Percentiles rank a stretch among this genome's conserved stretches.
phyloP scores from a whole-genome alignment of 345 rosid genomes.

The Hibiscus syriacus region DNA sequence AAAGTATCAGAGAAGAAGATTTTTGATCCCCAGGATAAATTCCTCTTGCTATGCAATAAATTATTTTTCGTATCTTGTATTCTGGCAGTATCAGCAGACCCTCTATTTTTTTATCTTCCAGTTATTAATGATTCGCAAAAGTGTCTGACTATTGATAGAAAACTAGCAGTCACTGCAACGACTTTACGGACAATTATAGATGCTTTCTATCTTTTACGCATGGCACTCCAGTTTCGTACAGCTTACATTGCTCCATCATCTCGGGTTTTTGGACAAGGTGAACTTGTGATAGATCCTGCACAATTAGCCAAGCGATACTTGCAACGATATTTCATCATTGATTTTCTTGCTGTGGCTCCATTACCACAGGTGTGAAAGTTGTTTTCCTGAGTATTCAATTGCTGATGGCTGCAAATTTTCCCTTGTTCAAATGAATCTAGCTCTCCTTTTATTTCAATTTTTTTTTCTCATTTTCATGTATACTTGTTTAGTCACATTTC shows the following conservation, averaged over 20 bases:
- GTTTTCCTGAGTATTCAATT: background rate
- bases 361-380: constrained; percentile 66
- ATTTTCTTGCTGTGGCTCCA: constrained; percentile 78
- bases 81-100: constrained; percentile 77
- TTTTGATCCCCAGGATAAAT: constrained; percentile 86
- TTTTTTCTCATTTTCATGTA: too few species aligned
- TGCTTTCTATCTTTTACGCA: constrained; percentile 78
- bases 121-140: constrained; percentile 37
- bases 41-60: too few species aligned
- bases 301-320: constrained; percentile 87
- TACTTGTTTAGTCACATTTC: too few species aligned
- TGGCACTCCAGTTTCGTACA: constrained; percentile 88
- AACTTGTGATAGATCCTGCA: constrained; percentile 82
- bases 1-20: constrained; percentile 76
- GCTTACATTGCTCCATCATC: constrained; percentile 96
- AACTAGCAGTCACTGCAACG: constrained; percentile 60
- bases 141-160: constrained; percentile 71
- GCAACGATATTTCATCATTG: constrained; percentile 78
- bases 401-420: background rate
- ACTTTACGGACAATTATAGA: constrained; percentile 63
- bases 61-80: constrained; percentile 78
- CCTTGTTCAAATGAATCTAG: background rate
- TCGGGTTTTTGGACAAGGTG: constrained; percentile 92
- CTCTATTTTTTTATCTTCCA: constrained; percentile 86
- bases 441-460: too few species aligned